Percentiles rank a stretch among this genome's conserved stretches.
Conservation (phyloP, 306 rosid genomes). For the Hippophae rhamnoides region DNA sequence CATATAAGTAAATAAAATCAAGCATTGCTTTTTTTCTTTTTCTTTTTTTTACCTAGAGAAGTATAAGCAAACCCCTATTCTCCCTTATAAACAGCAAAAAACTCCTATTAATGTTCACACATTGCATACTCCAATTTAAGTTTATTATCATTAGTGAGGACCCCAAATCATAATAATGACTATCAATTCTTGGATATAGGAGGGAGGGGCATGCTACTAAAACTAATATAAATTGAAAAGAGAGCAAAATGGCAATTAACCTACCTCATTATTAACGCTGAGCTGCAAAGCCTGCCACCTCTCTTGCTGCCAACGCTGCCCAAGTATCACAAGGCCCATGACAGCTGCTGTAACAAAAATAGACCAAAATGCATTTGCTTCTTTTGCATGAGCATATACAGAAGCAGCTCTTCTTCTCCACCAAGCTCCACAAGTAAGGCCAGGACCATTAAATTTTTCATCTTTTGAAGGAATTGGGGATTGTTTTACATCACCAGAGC, state of each 20-base stretch:
- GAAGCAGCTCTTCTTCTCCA: slow-evolving; percentile 92
- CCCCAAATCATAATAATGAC: too few species aligned
- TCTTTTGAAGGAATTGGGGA: slow-evolving; percentile 35
- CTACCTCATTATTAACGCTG: slow-evolving; percentile 40
- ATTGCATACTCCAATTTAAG: too few species aligned
- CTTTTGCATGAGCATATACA: slow-evolving; percentile 79
- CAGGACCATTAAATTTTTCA: slow-evolving; percentile 27
- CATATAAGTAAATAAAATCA: too few species aligned
- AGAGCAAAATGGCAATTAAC: slow-evolving; percentile 5
- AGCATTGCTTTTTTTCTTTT: too few species aligned
- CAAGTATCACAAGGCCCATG: slow-evolving; percentile 73
- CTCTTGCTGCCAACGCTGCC: slow-evolving; percentile 91
- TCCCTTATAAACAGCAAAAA: too few species aligned
- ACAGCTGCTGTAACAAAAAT: slow-evolving; percentile 83
- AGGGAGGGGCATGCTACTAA: background rate
- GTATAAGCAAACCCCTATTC: too few species aligned
- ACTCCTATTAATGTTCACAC: too few species aligned
- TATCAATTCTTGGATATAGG: background rate
- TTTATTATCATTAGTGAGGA: too few species aligned
- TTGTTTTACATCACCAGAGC: slow-evolving; percentile 32
- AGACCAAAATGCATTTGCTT: slow-evolving; percentile 83
- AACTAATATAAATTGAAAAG: background rate
- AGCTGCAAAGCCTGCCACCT: slow-evolving; percentile 56
- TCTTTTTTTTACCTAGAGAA: too few species aligned
- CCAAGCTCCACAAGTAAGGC: slow-evolving; percentile 91